Conservation (phyloP, 2,329 filamentous ascomycete species). For the Paradendryphiella salina region DNA sequence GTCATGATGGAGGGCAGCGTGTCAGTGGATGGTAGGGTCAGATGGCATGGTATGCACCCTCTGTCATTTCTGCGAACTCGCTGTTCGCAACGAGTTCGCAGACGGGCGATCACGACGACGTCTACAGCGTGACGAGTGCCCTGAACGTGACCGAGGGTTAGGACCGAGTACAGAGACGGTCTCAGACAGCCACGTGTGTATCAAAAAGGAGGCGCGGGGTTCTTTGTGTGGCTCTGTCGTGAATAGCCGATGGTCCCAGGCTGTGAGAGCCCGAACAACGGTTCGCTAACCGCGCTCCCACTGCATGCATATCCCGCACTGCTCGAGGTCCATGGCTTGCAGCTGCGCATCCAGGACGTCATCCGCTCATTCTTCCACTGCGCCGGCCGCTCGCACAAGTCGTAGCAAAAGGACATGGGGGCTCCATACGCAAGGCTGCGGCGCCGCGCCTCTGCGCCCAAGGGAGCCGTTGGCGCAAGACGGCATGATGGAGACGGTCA, state of each 20-base stretch:
- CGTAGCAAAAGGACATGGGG: not conserved
- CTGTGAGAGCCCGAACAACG: conserved; percentile 2
- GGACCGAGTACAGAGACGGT: conserved; percentile 3
- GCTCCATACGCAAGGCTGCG: not conserved
- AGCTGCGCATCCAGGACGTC: conserved; percentile 24
- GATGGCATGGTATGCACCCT: conserved; percentile 32
- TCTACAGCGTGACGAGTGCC: not conserved
- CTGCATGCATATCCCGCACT: conserved; percentile 24
- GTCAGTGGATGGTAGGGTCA: conserved; percentile 6
- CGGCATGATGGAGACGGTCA: conserved; percentile 19
- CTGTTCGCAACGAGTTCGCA: conserved; percentile 20
- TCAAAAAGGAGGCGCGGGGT: conserved; percentile 13
- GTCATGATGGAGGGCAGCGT: conserved; percentile 2
- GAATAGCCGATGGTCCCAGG: conserved; percentile 20
- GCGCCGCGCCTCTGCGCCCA: not conserved
- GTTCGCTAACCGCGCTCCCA: conserved; percentile 21
- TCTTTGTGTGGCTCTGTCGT: conserved; percentile 10
- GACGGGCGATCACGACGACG: conserved; percentile 11
- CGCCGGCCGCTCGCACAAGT: conserved; percentile 6
- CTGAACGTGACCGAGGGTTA: too few species aligned
- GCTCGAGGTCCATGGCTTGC: conserved; percentile 17
- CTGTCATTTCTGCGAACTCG: conserved; percentile 28
- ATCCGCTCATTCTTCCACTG: conserved; percentile 16
- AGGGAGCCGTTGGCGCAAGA: conserved; percentile 16
- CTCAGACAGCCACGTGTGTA: conserved; percentile 25